Percentiles rank a stretch among this genome's conserved stretches.
phyloP scores from a whole-genome alignment of 2,329 filamentous ascomycete species.

The Colletotrichum liaoningense region DNA sequence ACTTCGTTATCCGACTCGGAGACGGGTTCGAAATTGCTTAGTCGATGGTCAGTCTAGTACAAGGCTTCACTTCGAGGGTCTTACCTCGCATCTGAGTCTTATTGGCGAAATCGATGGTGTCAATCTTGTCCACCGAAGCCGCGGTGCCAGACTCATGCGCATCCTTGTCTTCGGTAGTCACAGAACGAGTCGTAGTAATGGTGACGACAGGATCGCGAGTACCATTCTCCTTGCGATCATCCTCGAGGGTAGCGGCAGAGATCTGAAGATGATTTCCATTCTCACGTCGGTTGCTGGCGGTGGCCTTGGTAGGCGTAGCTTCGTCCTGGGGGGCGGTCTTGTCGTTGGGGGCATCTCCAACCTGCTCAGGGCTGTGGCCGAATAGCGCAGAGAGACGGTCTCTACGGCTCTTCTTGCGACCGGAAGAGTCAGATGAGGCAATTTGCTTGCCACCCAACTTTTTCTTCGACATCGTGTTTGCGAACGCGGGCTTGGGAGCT shows the following conservation, averaged over 20 bases:
- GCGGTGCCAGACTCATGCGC: not conserved
- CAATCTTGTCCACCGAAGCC: not conserved
- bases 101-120: not conserved
- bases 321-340: not conserved
- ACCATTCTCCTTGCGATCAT: not conserved
- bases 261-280: not conserved
- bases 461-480: slow-evolving; percentile 8
- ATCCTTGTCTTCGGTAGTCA: not conserved
- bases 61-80: no score
- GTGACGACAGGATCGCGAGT: not conserved
- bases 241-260: not conserved
- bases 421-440: not conserved
- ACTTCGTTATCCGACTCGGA: not conserved
- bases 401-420: not conserved
- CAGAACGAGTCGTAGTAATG: not conserved
- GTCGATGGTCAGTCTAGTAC: not conserved
- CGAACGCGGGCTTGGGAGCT: not conserved
- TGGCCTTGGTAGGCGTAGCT: not conserved
- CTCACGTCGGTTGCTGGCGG: not conserved
- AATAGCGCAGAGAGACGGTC: slow-evolving; percentile 20
- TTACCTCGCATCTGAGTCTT: not conserved
- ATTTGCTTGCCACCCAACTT: not conserved
- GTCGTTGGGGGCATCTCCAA: not conserved
- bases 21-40: not conserved
- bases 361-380: not conserved